Evolutionary conservation across 208 protist genomes (phyloP), one percentile per base, ranked within the genome.

Genomic region (Leishmania aethiopica): DNA sequence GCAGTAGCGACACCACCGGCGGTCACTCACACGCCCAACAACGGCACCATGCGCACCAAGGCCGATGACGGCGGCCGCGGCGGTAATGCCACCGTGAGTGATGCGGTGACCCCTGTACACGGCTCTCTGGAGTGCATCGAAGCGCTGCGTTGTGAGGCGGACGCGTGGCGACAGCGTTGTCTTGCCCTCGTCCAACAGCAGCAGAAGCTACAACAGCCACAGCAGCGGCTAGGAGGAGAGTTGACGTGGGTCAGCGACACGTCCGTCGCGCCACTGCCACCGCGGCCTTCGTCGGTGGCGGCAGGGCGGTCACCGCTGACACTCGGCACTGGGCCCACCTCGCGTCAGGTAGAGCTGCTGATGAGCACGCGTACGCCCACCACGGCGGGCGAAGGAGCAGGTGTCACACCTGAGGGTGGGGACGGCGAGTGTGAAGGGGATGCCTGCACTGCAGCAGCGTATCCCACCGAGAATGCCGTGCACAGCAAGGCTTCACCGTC

Each of bases 131-230:
- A 75, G 28, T 57, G 85, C 59, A 79, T 79, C 47, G 45, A 78
- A 28, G 55, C 49, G 28, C 82, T 95, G 51, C 83, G 89, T 66
- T 77, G 85, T 32, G 92, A 96, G 79, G 84, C 84, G 13, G 74
- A 82, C 5, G 69, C 73, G 78, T 96, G 90, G 92, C 84, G 83
- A 35, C 77, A 90, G 66, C 86, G 88, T 17, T 93, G 82, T 64
- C 47, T 87, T 3, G 51, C 45, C 25, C 83, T 95, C 45, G 37
- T 92, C 35, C 83, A 91, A 59, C 75, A 73, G 35, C 80, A 81
- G 32, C 84, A n/a, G 71, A 69, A 37, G 49, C 73, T n/a, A 53
- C 79, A 28, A 37, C 84, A 67, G 11, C 42, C 40, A 42, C 75
- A 60, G 2, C 75, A 32, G 71, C 71, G 5, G 40, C 69, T 42